These are phyloP conservation scores for Pichia rugopelliculosa DNA, from an alignment of 805 yeast genomes.

Conservation along the genomic window DNA sequence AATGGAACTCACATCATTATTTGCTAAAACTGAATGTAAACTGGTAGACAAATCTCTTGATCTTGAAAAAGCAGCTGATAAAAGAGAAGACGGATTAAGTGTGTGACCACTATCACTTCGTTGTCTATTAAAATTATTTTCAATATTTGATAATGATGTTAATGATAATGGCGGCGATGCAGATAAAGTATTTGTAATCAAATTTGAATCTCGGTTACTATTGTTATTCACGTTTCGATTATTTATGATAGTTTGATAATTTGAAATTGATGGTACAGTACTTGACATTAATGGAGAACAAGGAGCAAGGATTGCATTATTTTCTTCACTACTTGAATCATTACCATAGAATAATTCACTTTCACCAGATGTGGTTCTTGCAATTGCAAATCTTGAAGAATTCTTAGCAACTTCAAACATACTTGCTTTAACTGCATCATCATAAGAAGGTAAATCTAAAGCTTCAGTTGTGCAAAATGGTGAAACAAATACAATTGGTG, in stretches of 20 bases:
- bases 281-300: slow-evolving; percentile 38
- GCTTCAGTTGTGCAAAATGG: slow-evolving; percentile 28
- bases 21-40: slow-evolving; percentile 2
- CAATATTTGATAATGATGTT: slow-evolving; percentile 1
- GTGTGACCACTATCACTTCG: slow-evolving; percentile 1
- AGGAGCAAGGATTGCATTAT: slow-evolving; percentile 40
- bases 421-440: slow-evolving; percentile 23
- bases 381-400: slow-evolving; percentile 7
- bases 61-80: slow-evolving; percentile 9
- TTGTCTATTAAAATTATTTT: neutral
- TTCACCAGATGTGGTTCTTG: slow-evolving; percentile 6
- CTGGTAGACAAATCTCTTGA: slow-evolving; percentile 4
- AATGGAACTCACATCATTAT: neutral
- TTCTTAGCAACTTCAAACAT: slow-evolving; percentile 12
- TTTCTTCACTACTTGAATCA: slow-evolving; percentile 11
- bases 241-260: neutral
- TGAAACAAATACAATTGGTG: slow-evolving; percentile 56
- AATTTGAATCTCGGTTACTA: neutral
- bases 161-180: slow-evolving; percentile 1
- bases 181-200: slow-evolving; percentile 29
- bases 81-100: slow-evolving; percentile 3
- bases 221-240: neutral
- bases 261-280: slow-evolving; percentile 7
- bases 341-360: neutral
- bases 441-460: slow-evolving; percentile 35